These are phyloP conservation scores for Acanthamoeba polyphaga DNA, from an alignment of 208 protist species.

Conservation along the genomic window DNA sequence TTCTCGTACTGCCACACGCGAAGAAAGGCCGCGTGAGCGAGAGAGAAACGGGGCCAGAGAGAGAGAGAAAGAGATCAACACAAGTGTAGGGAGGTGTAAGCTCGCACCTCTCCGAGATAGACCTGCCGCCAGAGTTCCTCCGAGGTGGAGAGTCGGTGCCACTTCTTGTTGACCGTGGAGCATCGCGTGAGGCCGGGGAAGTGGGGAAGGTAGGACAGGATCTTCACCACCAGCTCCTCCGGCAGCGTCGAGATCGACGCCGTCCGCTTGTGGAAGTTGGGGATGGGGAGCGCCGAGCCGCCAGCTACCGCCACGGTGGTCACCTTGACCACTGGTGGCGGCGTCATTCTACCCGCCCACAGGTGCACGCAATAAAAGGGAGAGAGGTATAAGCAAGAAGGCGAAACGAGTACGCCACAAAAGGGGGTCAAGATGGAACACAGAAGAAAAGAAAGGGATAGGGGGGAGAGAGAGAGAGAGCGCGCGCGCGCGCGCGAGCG, in stretches of 20 bases:
- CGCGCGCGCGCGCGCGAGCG: no score
- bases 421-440: background rate
- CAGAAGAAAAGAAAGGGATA: no score
- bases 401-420: background rate
- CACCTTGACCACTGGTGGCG: background rate
- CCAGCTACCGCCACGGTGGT: background rate
- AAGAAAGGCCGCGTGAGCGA: background rate
- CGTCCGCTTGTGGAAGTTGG: constrained; percentile 22
- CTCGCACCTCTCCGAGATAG: constrained; percentile 43
- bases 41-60: background rate
- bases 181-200: constrained; percentile 33
- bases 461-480: background rate
- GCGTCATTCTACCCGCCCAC: background rate
- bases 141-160: constrained; percentile 28
- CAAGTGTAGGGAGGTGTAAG: background rate
- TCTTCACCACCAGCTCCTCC: constrained; percentile 48
- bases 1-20: background rate
- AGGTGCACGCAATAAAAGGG: no score
- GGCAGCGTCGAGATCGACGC: constrained; percentile 36
- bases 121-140: constrained; percentile 17
- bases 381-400: no score
- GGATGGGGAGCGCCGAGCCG: background rate
- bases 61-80: background rate
- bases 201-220: constrained; percentile 57
- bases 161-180: constrained; percentile 54